Conservation (phyloP, 495 filamentous ascomycete species). For the Schizothecium vesticola region DNA sequence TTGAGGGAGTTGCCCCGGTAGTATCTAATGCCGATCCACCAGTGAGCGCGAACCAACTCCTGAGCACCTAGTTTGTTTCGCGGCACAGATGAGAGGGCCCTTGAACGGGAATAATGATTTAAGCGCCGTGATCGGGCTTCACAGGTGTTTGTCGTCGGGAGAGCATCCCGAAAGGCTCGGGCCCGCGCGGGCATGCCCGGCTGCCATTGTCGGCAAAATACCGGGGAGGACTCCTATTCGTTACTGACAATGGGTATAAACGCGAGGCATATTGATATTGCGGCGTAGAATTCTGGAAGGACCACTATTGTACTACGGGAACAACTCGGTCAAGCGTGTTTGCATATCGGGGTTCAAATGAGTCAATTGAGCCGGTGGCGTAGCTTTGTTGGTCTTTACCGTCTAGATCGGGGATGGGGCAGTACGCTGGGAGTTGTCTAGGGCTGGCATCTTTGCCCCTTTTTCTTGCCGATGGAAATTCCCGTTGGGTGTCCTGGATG, state of each 20-base stretch:
- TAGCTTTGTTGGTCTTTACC: background rate
- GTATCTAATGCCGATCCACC: too few species aligned
- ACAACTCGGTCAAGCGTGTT: background rate
- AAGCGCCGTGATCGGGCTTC: background rate
- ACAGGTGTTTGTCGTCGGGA: background rate
- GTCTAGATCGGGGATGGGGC: background rate
- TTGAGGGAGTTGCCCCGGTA: too few species aligned
- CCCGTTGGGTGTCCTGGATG: background rate
- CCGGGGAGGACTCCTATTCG: background rate
- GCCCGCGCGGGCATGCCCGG: too few species aligned
- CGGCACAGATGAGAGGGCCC: background rate
- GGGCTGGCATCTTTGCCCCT: too few species aligned
- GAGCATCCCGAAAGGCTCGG: background rate
- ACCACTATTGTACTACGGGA: too few species aligned
- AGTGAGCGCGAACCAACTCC: too few species aligned
- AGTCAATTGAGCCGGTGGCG: background rate
- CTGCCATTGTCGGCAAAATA: background rate
- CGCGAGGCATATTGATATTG: background rate
- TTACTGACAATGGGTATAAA: background rate
- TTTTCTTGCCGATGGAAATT: background rate
- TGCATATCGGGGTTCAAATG: background rate
- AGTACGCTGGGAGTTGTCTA: background rate
- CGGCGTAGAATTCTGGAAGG: background rate
- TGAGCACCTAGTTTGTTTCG: slow-evolving; percentile 1
- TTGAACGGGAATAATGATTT: background rate